Evolutionary conservation across 2,329 filamentous ascomycete species (phyloP), one percentile per base, ranked within the genome.

Genomic region (Stagonosporopsis cucurbitacearum): DNA sequence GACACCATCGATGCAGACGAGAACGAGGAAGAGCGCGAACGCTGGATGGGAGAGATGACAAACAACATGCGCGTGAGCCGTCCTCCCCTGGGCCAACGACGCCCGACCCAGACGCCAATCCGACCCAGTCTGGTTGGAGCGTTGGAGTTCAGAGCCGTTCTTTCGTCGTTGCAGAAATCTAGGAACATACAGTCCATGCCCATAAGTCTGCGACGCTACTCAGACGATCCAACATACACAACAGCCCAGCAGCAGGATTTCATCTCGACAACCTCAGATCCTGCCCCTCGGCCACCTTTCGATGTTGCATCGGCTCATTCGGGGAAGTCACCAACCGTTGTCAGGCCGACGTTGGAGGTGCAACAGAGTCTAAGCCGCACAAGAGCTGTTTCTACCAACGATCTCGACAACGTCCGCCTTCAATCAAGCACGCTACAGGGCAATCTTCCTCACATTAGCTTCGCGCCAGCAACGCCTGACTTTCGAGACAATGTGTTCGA

Each of bases 71-170:
- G 94, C 53, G 83, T 98, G 25, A 87, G 87, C 63, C 86, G 92
- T 20, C 86, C 90, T 1, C 79, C 80, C 28, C 82, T 86, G 42
- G 82, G 82, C 40, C 84, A 87, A 60, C 86, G 89, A 63, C 88
- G 88, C 62, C 92, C 83, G 42, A 86, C 91, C 2, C 84, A 93
- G 58, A 94, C 88, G 6, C 90, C 92, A 0, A 97, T 99, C 59
- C 85, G 95, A 39, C 94, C 95, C 1, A 98, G 95, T 79, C 80
- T 99, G 42, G 89, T 99, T 3, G 95, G 95, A 39, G 95, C 91
- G 8, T 81, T 99, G 54, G 95, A 99, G 76, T 99, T 99, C 67
- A 86, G 93, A 65, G 94, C 94, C 2, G 89, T 96, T 3, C 80
- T 99, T 41, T 89, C 91, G n/a, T 92, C 92, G 2, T 78, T 99